A percentile compares a stretch with the other conserved stretches of the same genome.
Conservation (phyloP, 331 rosid species). For the Malus hybrid region DNA sequence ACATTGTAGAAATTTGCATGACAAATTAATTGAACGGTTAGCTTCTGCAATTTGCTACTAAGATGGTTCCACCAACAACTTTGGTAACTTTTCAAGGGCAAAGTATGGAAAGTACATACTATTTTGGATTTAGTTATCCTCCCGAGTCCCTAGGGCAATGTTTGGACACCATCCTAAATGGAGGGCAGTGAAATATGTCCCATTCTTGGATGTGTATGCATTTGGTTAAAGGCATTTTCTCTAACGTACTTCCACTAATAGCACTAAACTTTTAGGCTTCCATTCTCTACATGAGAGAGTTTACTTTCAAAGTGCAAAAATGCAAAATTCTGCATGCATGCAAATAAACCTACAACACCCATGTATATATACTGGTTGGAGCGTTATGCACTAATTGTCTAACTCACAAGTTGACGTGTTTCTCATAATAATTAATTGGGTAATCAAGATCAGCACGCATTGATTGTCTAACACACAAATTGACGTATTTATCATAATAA, state of each 20-base stretch:
- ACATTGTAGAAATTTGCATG: not conserved
- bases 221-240: not conserved
- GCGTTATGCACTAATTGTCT: not conserved
- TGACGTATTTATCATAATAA: too few species aligned
- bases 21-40: not conserved
- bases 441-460: not conserved
- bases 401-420: not conserved
- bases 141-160: not conserved
- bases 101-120: not conserved
- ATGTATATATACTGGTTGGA: not conserved
- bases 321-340: not conserved
- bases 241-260: not conserved
- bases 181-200: not conserved
- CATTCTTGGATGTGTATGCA: not conserved
- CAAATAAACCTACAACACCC: not conserved
- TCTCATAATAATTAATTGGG: not conserved
- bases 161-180: not conserved
- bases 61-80: not conserved
- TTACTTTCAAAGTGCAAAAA: not conserved
- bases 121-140: not conserved
- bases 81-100: not conserved
- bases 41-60: not conserved
- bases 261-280: not conserved
- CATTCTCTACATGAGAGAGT: too few species aligned
- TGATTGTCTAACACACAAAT: too few species aligned